A percentile compares a stretch with the other conserved stretches of the same genome.
These are phyloP conservation scores for Xylaria grammica DNA, from an alignment of 495 filamentous ascomycete genomes.

Conservation along the genomic window DNA sequence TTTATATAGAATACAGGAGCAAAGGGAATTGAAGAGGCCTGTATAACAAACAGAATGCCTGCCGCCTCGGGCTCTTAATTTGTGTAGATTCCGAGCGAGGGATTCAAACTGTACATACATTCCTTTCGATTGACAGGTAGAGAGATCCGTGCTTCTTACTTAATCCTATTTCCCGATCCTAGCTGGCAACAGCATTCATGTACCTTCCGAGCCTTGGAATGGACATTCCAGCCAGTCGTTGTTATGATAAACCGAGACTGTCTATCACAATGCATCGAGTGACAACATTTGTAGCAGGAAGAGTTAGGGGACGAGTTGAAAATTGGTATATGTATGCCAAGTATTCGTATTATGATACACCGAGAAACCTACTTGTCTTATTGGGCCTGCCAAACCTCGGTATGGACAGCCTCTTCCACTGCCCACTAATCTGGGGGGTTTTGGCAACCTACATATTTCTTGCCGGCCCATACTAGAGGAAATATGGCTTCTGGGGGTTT, in stretches of 20 bases:
- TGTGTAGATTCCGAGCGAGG: too few relatives aligned
- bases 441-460: neutral
- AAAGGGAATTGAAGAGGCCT: too few relatives aligned
- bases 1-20: too few relatives aligned
- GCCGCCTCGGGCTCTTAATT: too few relatives aligned
- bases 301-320: neutral
- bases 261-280: neutral
- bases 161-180: neutral
- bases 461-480: conserved; percentile 1
- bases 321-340: conserved; percentile 11
- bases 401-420: conserved; percentile 30
- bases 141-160: neutral
- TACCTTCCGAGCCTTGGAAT: neutral
- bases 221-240: neutral
- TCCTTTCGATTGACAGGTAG: neutral
- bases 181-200: neutral
- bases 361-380: conserved; percentile 21
- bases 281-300: neutral
- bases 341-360: conserved; percentile 38
- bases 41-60: too few relatives aligned
- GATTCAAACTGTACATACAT: too few relatives aligned
- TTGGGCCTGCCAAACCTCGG: conserved; percentile 22
- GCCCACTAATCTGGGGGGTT: conserved; percentile 28
- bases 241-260: neutral
- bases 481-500: neutral